Percentiles rank a stretch among this genome's conserved stretches.
phyloP scores from a whole-genome alignment of 2,329 filamentous ascomycete genomes.

The Stachybotrys chlorohalonatus region DNA sequence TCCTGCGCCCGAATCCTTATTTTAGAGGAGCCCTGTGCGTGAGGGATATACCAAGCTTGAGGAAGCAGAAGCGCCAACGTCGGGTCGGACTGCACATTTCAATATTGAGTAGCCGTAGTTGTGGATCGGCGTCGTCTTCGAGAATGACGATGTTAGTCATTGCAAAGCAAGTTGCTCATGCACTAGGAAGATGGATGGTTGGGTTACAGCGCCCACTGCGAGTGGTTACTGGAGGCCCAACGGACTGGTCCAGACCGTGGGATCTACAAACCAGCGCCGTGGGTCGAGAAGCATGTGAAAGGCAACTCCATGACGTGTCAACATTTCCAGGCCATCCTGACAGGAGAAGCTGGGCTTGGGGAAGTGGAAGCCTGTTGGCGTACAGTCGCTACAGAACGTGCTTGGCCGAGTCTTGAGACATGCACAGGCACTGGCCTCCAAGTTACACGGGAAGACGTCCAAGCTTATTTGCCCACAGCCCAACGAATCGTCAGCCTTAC shows the following conservation, averaged over 20 bases:
- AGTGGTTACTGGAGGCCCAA: not conserved
- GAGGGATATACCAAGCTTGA: not conserved
- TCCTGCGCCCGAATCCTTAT: not conserved
- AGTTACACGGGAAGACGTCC: too few species aligned
- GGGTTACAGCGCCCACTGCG: too few species aligned
- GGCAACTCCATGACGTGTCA: too few species aligned
- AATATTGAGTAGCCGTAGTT: not conserved
- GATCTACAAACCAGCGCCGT: not conserved
- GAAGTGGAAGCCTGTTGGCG: too few species aligned
- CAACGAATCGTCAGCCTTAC: not conserved
- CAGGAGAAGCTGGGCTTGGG: too few species aligned
- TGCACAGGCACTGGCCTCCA: too few species aligned
- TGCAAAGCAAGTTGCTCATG: not conserved
- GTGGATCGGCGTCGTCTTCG: not conserved
- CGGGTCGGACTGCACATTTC: not conserved
- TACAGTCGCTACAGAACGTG: too few species aligned
- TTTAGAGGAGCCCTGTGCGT: not conserved
- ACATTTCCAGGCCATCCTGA: not conserved
- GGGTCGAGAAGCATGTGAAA: not conserved
- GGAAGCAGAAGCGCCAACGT: not conserved
- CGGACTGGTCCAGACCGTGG: not conserved
- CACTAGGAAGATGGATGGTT: too few species aligned
- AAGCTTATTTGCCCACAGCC: not conserved
- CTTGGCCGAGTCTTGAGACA: too few species aligned
- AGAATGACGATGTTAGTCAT: not conserved